Conservation (phyloP, 1,139 yeast genomes). For the Scheffersomyces segobiensis region DNA sequence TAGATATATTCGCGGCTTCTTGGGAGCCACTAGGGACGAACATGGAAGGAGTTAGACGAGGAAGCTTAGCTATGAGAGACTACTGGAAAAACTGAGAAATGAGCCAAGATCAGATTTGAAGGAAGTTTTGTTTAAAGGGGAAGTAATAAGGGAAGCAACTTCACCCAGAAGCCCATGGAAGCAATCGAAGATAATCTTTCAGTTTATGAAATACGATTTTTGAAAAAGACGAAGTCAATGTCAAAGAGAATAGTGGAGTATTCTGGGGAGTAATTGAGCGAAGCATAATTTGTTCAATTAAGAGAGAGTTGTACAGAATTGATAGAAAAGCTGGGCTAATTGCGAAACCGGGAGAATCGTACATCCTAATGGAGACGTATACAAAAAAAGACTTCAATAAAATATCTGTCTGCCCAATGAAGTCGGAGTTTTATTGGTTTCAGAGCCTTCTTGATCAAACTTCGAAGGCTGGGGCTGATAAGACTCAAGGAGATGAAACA, state of each 20-base stretch:
- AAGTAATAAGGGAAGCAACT: not conserved
- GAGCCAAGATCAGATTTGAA: not conserved
- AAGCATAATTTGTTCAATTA: no score
- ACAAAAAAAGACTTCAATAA: not conserved
- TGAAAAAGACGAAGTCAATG: no score
- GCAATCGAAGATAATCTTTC: no score
- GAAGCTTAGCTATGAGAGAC: not conserved
- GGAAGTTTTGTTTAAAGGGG: not conserved
- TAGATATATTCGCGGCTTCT: not conserved
- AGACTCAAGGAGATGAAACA: not conserved
- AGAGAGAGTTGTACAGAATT: not conserved
- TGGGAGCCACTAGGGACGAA: not conserved
- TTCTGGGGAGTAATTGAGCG: no score
- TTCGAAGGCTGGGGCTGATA: not conserved
- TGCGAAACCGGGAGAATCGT: not conserved
- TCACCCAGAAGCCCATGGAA: not conserved
- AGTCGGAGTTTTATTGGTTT: not conserved
- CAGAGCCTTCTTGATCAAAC: not conserved
- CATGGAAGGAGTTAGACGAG: not conserved
- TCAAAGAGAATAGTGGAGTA: no score
- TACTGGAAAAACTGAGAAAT: no score
- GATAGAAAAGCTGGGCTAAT: not conserved
- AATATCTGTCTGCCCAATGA: not conserved
- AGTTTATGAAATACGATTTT: no score
- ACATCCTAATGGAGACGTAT: not conserved